Base-by-base conservation (phyloP, 2,329 filamentous ascomycete species). In the Penicillium sp. region DNA sequence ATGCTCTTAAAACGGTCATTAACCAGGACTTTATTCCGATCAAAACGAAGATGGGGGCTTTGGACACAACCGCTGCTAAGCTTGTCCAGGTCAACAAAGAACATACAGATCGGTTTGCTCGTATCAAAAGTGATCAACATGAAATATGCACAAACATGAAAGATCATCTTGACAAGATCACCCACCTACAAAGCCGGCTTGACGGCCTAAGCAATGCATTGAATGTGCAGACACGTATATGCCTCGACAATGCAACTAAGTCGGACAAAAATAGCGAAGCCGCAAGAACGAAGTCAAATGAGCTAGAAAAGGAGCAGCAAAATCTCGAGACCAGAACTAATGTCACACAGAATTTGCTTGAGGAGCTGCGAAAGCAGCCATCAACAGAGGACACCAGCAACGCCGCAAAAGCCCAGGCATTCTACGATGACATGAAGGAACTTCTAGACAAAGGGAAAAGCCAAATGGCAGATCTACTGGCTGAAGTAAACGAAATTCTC, bases 1-100 rank as follows among this genome's bases (percentile, higher is more conserved):
- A 29, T 33, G 15, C 32, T 2, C 44, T 58, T 42, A 50, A 45
- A 34, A 18, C 4, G 18, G 20, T n/a, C 6, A 5, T 41, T 18
- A 27, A 27, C 7, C 24, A 39, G 18, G 20, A 20, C n/a, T n/a
- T n/a, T 15, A 13, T 40, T 9, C 4, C 36, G 15, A 24, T 24
- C 20, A 40, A 26, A 17, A 10, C n/a, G n/a, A n/a, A n/a, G n/a
- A n/a, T n/a, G n/a, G n/a, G n/a, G n/a, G n/a, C n/a, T n/a, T n/a
- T n/a, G n/a, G n/a, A n/a, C n/a, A n/a, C n/a, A n/a, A n/a, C n/a
- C n/a, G n/a, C n/a, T n/a, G n/a, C n/a, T n/a, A n/a, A n/a, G n/a
- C n/a, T n/a, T n/a, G n/a, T n/a, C n/a, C n/a, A n/a, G n/a, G n/a
- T n/a, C n/a, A n/a, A n/a, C n/a, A n/a, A n/a, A n/a, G n/a, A n/a